Percentiles rank a stretch among this genome's conserved stretches.
Conservation (phyloP, 257 asterid species). For the Voacanga thouarsii region DNA sequence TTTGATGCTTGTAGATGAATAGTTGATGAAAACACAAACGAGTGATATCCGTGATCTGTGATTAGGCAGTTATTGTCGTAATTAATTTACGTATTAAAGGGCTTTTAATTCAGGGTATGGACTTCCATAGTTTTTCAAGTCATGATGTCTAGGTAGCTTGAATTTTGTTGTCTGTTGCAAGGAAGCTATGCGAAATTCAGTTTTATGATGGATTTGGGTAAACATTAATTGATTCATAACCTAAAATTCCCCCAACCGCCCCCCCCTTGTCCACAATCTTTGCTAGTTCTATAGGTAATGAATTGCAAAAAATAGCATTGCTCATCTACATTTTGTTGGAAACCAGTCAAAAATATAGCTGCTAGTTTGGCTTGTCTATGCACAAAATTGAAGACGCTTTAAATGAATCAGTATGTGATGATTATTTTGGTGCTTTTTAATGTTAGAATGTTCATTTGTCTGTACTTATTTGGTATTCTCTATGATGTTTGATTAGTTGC, state of each 20-base stretch:
- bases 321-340: no score
- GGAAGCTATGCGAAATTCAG: neutral
- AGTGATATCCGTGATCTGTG: neutral
- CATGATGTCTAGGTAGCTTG: neutral
- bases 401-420: neutral
- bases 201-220: neutral
- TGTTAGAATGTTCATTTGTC: neutral
- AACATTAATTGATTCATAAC: neutral
- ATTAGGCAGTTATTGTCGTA: neutral
- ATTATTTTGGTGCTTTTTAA: neutral
- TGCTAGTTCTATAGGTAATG: neutral
- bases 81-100: neutral
- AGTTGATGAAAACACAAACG: neutral
- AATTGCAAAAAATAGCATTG: neutral
- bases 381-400: neutral
- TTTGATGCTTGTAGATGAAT: neutral
- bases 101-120: neutral
- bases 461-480: neutral
- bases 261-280: neutral
- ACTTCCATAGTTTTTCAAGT: neutral
- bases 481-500: no score
- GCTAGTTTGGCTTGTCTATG: neutral
- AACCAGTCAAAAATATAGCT: neutral
- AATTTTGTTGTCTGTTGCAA: neutral
- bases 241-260: no score